phyloP scores from a whole-genome alignment of 306 rosid species.

The Trifolium subterraneum region DNA sequence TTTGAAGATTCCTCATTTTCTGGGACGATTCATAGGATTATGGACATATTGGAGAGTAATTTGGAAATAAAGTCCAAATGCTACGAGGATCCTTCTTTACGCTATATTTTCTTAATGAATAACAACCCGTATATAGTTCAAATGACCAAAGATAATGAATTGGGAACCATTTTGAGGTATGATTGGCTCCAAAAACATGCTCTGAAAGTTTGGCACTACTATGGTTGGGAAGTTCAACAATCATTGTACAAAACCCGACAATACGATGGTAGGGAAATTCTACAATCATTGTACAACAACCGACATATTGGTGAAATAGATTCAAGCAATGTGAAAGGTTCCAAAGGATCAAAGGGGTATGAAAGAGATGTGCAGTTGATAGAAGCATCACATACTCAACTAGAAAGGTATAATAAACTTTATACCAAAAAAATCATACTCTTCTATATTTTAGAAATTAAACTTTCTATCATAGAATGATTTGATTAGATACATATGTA shows the following conservation, averaged over 20 bases:
- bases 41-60: slow-evolving; percentile 68
- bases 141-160: slow-evolving; percentile 72
- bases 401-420: neutral
- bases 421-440: neutral
- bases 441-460: no score
- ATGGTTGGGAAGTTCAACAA: neutral
- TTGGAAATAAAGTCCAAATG: slow-evolving; percentile 75
- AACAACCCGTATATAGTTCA: slow-evolving; percentile 76
- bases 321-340: no score
- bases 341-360: no score
- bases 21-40: slow-evolving; percentile 30
- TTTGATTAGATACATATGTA: no score
- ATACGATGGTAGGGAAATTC: no score
- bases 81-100: slow-evolving; percentile 64
- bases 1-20: slow-evolving; percentile 46
- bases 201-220: slow-evolving; percentile 64
- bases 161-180: slow-evolving; percentile 70
- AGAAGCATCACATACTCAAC: neutral
- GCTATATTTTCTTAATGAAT: slow-evolving; percentile 83
- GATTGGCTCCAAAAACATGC: slow-evolving; percentile 80
- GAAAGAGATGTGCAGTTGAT: neutral
- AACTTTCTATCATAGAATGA: no score
- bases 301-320: no score
- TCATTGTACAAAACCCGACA: no score
- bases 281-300: no score